A percentile compares a stretch with the other conserved stretches of the same genome.
Evolutionary conservation across 2,329 filamentous ascomycete genomes (phyloP).

Genomic region (Ascochyta viciae-villosae): DNA sequence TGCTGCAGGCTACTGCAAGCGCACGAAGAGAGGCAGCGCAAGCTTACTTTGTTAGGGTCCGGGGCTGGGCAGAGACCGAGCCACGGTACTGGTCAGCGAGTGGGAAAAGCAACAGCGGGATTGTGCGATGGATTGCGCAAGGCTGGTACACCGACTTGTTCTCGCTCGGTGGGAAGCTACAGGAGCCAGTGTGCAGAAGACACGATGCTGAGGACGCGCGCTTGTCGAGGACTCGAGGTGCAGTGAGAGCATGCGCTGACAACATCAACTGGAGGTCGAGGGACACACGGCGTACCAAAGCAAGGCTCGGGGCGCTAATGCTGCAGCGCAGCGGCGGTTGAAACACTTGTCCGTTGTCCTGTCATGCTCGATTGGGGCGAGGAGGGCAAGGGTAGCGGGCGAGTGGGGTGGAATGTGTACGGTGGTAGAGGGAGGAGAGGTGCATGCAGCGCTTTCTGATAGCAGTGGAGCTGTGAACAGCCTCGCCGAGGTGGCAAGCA

Average conservation of each 20-base stretch:
- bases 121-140: conserved; percentile 27
- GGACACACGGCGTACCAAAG: conserved; percentile 30
- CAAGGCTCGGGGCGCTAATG: conserved; percentile 28
- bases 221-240: conserved; percentile 5
- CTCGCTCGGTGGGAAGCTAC: conserved; percentile 32
- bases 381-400: conserved; percentile 30
- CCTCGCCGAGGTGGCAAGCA: conserved; percentile 24
- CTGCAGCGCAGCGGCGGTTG: conserved; percentile 19
- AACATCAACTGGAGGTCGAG: conserved; percentile 24
- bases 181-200: conserved; percentile 29
- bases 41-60: neutral
- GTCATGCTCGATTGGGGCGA: conserved; percentile 33
- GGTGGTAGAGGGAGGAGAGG: neutral
- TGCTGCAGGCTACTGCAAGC: conserved; percentile 40
- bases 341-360: conserved; percentile 30
- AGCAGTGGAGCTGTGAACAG: conserved; percentile 13
- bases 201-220: conserved; percentile 30
- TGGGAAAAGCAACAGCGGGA: conserved; percentile 36
- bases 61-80: conserved; percentile 8
- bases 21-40: conserved; percentile 17
- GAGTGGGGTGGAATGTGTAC: conserved; percentile 19
- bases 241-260: conserved; percentile 13
- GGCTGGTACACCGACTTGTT: conserved; percentile 40
- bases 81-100: conserved; percentile 17
- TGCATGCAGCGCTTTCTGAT: conserved; percentile 16